These are phyloP conservation scores for Boletus pseudo-olivaceus DNA, from an alignment of 768 basidiomycete species.

Conservation along the genomic window DNA sequence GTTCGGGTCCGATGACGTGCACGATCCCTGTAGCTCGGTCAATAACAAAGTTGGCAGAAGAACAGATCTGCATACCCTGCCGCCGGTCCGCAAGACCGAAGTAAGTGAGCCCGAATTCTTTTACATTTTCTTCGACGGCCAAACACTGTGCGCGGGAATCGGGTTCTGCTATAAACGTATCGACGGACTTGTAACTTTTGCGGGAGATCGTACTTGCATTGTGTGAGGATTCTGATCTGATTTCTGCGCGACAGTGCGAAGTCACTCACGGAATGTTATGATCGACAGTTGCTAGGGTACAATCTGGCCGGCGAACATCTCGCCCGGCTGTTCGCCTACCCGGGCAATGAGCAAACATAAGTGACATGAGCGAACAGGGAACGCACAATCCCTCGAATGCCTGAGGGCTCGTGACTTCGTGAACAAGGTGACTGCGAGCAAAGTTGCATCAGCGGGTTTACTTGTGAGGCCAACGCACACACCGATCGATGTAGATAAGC, in stretches of 20 bases:
- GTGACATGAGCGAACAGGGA: neutral
- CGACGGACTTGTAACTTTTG: conserved; percentile 68
- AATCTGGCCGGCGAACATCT: conserved; percentile 79
- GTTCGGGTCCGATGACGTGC: conserved; percentile 90
- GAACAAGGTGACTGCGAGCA: conserved; percentile 54
- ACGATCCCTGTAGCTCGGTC: conserved; percentile 58
- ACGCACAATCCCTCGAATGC: conserved; percentile 84
- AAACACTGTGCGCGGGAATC: conserved; percentile 82
- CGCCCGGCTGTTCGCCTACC: conserved; percentile 68
- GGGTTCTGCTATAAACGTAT: conserved; percentile 75
- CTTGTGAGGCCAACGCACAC: conserved; percentile 11
- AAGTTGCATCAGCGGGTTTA: neutral
- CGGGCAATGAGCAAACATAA: conserved; percentile 9
- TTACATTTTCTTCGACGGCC: conserved; percentile 85
- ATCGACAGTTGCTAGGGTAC: conserved; percentile 85
- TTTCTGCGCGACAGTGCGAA: neutral
- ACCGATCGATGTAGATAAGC: conserved; percentile 83
- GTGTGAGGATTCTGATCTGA: neutral
- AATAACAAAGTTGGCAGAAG: conserved; percentile 8
- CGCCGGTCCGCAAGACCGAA: conserved; percentile 88
- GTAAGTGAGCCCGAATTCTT: conserved; percentile 88
- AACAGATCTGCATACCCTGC: conserved; percentile 53
- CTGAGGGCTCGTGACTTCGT: conserved; percentile 93
- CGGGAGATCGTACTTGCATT: conserved; percentile 60
- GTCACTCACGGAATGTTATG: conserved; percentile 78